Evolutionary conservation across 2,329 filamentous ascomycete genomes (phyloP).

Genomic region (Ophiostoma populinum): DNA sequence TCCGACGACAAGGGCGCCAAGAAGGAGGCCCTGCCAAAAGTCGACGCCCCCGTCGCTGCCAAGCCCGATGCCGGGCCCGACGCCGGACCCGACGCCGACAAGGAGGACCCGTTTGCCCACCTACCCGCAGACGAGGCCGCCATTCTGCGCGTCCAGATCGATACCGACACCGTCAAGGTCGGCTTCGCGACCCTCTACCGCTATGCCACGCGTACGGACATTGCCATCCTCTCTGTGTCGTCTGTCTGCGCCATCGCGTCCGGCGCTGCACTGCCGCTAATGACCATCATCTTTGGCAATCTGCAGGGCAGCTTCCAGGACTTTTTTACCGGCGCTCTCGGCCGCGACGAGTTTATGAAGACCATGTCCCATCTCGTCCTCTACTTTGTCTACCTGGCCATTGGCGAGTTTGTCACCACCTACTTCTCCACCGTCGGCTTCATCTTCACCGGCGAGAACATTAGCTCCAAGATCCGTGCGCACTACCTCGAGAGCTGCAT

Average conservation of each 20-base stretch:
- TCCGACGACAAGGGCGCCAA: conserved; percentile 2
- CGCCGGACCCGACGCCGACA: conserved; percentile 10
- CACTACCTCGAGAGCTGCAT: conserved; percentile 73
- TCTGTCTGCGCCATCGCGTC: conserved; percentile 44
- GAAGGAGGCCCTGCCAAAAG: conserved; percentile 20
- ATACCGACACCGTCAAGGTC: conserved; percentile 44
- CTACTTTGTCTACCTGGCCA: conserved; percentile 73
- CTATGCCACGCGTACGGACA: conserved; percentile 49
- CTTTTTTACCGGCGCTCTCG: conserved; percentile 34
- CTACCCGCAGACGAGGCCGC: conserved; percentile 47
- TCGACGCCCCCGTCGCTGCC: conserved; percentile 24
- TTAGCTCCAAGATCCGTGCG: conserved; percentile 61
- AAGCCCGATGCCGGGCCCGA: conserved; percentile 1
- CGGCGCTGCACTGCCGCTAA: conserved; percentile 56
- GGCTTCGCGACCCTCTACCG: conserved; percentile 50
- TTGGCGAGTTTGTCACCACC: conserved; percentile 60
- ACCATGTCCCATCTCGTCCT: conserved; percentile 48
- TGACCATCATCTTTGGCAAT: conserved; percentile 68
- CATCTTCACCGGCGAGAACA: conserved; percentile 72
- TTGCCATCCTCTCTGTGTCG: conserved; percentile 44
- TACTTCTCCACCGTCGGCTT: conserved; percentile 77
- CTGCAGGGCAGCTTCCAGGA: conserved; percentile 55
- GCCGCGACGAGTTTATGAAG: conserved; percentile 37
- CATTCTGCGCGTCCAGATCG: conserved; percentile 51
- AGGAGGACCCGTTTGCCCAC: conserved; percentile 38